Conservation (phyloP, 2,329 filamentous ascomycete genomes). For the Dactylellina haptotyla region DNA sequence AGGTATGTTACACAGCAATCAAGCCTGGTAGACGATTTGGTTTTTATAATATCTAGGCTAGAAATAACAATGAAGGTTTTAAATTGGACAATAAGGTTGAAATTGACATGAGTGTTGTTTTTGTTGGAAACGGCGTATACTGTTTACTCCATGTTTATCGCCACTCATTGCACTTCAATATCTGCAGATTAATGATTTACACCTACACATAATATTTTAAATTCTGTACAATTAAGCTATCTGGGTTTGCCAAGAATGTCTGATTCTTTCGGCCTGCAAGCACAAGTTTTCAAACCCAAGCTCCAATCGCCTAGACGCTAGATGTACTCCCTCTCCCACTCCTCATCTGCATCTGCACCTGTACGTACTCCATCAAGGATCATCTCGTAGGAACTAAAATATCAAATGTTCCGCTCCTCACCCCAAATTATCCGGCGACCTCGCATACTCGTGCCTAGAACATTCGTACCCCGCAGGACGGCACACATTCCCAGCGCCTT, state of each 20-base stretch:
- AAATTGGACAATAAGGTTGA: too few species aligned
- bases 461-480: slow-evolving; percentile 20
- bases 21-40: slow-evolving; percentile 3
- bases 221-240: too few species aligned
- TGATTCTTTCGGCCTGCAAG: too few species aligned
- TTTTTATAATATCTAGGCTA: too few species aligned
- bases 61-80: too few species aligned
- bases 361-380: background rate
- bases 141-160: too few species aligned
- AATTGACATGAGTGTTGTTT: slow-evolving; percentile 38
- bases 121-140: slow-evolving; percentile 31
- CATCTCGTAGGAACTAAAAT: background rate
- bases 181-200: too few species aligned
- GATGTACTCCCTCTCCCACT: background rate
- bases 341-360: background rate
- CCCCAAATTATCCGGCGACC: slow-evolving; percentile 27
- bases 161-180: too few species aligned
- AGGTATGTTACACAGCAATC: slow-evolving; percentile 20
- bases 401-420: slow-evolving; percentile 34
- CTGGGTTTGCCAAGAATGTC: too few species aligned
- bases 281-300: too few species aligned
- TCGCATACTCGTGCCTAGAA: background rate
- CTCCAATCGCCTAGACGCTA: too few species aligned
- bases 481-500: slow-evolving; percentile 64
- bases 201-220: too few species aligned